Evolutionary conservation across 2,329 filamentous ascomycete species (phyloP).

Genomic region (Chaetomium strumarium): DNA sequence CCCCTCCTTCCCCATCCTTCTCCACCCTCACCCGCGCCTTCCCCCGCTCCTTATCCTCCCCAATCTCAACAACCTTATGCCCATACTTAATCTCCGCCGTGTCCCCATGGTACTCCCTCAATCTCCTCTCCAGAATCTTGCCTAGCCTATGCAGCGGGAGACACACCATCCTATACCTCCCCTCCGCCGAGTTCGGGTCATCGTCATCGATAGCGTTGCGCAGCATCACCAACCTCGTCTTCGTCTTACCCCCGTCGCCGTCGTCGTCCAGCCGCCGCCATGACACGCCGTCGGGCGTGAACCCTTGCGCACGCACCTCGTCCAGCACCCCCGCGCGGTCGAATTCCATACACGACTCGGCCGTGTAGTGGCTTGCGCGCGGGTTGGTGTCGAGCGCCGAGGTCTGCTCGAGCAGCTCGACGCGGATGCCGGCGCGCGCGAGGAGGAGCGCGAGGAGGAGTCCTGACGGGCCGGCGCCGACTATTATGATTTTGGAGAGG

Average conservation of each 20-base stretch:
- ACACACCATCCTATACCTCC: conserved; percentile 33
- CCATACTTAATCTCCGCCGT: conserved; percentile 35
- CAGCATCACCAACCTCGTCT: conserved; percentile 17
- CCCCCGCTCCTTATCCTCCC: conserved; percentile 28
- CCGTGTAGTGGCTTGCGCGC: conserved; percentile 29
- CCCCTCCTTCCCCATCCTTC: conserved; percentile 19
- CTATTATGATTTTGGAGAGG: conserved; percentile 24
- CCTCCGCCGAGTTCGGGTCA: not conserved
- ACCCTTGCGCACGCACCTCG: conserved; percentile 22
- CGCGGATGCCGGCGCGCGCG: conserved; percentile 22
- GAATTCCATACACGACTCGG: conserved; percentile 25
- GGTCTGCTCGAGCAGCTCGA: conserved; percentile 27
- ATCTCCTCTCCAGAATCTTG: conserved; percentile 35
- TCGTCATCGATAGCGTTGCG: conserved; percentile 8
- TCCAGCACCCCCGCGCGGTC: conserved; percentile 28
- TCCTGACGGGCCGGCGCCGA: conserved; percentile 25
- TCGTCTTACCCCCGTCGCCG: no score
- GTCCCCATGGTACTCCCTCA: conserved; percentile 29
- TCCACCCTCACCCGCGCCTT: conserved; percentile 30
- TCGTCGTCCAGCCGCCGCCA: conserved; percentile 27
- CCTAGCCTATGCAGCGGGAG: conserved; percentile 40
- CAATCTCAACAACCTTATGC: conserved; percentile 35
- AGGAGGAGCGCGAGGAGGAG: conserved; percentile 23
- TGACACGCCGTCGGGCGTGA: conserved; percentile 26
- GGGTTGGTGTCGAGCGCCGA: conserved; percentile 27